A percentile compares a stretch with the other conserved stretches of the same genome.
These are phyloP conservation scores for Syzygium oleosum DNA, from an alignment of 345 rosid species.

Conservation along the genomic window DNA sequence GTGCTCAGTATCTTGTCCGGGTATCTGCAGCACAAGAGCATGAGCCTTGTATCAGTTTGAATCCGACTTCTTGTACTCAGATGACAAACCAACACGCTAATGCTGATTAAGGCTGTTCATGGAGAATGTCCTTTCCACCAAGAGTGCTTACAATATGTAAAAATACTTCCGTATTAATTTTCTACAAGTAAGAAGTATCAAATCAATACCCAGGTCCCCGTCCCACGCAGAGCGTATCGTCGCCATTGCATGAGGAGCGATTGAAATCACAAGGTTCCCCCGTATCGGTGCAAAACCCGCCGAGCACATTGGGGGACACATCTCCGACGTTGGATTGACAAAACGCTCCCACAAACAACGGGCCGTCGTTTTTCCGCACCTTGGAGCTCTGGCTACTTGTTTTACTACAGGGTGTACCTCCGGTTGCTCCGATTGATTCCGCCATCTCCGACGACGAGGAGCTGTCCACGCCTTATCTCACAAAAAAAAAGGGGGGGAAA, in stretches of 20 bases:
- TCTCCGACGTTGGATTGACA: slow-evolving; percentile 55
- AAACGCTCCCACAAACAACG: slow-evolving; percentile 42
- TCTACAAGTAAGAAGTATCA: neutral
- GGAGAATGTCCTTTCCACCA: neutral
- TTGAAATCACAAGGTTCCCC: slow-evolving; percentile 50
- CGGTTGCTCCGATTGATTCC: slow-evolving; percentile 24
- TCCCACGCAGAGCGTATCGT: slow-evolving; percentile 40
- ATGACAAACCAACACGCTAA: neutral
- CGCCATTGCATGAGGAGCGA: slow-evolving; percentile 43
- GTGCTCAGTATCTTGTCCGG: slow-evolving; percentile 46
- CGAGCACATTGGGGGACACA: slow-evolving; percentile 46
- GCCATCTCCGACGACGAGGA: slow-evolving; percentile 6
- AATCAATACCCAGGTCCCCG: slow-evolving; percentile 45
- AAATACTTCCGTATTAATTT: too few relatives aligned
- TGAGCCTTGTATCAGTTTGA: neutral
- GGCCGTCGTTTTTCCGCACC: slow-evolving; percentile 37
- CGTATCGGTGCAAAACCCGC: slow-evolving; percentile 36
- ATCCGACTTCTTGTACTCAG: too few relatives aligned
- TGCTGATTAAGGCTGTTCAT: neutral
- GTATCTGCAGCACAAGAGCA: slow-evolving; percentile 17
- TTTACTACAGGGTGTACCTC: slow-evolving; percentile 27
- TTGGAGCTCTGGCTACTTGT: slow-evolving; percentile 35
- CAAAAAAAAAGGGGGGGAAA: neutral
- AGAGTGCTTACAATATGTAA: too few relatives aligned
- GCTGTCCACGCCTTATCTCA: slow-evolving; percentile 1